Evolutionary conservation across 768 basidiomycete species (phyloP).

Genomic region (Tricholoma sp.): DNA sequence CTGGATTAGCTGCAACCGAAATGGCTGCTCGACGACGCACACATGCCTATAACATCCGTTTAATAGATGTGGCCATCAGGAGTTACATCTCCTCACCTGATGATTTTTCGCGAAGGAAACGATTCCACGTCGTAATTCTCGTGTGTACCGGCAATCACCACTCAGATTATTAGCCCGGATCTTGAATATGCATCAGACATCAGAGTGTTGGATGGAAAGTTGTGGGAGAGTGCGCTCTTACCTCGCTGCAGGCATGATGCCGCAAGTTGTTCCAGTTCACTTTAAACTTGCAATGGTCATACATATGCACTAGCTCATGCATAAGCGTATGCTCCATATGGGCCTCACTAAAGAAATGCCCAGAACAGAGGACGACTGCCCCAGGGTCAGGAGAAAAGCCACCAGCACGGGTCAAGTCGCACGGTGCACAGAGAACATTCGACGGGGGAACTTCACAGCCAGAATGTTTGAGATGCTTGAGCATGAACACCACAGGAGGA

Average conservation of each 20-base stretch:
- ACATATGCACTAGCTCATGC: slow-evolving; percentile 94
- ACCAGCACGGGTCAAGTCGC: slow-evolving; percentile 66
- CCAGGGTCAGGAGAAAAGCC: slow-evolving; percentile 79
- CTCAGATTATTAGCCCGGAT: slow-evolving; percentile 93
- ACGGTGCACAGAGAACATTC: slow-evolving; percentile 82
- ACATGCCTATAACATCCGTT: slow-evolving; percentile 54
- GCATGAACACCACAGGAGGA: slow-evolving; percentile 85
- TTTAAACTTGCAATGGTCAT: slow-evolving; percentile 92
- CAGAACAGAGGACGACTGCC: slow-evolving; percentile 81
- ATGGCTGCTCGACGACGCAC: slow-evolving; percentile 82
- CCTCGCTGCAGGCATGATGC: slow-evolving; percentile 97
- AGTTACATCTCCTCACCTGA: slow-evolving; percentile 50
- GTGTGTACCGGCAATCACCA: slow-evolving; percentile 85
- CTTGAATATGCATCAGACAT: slow-evolving; percentile 33
- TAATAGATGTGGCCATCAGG: slow-evolving; percentile 2
- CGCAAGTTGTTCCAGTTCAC: slow-evolving; percentile 87
- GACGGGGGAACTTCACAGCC: slow-evolving; percentile 66
- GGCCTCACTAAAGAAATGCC: slow-evolving; percentile 70
- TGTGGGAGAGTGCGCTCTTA: slow-evolving; percentile 28
- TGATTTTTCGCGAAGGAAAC: slow-evolving; percentile 88
- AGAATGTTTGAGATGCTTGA: slow-evolving; percentile 78
- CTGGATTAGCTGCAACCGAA: slow-evolving; percentile 77
- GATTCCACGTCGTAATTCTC: slow-evolving; percentile 77
- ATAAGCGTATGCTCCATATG: slow-evolving; percentile 93
- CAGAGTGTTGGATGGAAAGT: not conserved